Percentiles rank a stretch among this genome's conserved stretches.
These are phyloP conservation scores for Oryza glaberrima DNA, from an alignment of 176 grass and related monocot species.

Conservation along the genomic window DNA sequence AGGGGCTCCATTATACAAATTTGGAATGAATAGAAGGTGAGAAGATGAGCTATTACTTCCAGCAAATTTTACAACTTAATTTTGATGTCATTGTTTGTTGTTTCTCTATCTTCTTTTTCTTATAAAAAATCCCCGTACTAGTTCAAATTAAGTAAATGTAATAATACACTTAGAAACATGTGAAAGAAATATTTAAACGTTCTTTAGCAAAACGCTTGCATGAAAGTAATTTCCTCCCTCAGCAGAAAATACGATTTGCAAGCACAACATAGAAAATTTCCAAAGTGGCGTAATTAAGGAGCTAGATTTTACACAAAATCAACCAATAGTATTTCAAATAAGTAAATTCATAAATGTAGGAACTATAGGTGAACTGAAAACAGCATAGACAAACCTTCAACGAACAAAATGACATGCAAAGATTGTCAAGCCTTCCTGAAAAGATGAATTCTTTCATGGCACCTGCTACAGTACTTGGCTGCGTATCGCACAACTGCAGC, in stretches of 20 bases:
- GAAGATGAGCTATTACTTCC: background rate
- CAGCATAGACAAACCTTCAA: too few species aligned
- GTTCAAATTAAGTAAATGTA: background rate
- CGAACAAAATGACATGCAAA: constrained; percentile 72
- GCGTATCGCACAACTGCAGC: constrained; percentile 94
- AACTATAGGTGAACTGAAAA: too few species aligned
- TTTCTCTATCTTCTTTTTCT: background rate
- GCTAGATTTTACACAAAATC: too few species aligned
- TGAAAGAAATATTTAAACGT: background rate
- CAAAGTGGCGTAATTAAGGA: too few species aligned
- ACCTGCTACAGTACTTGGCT: constrained; percentile 81
- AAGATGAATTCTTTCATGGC: constrained; percentile 96
- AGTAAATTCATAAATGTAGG: too few species aligned
- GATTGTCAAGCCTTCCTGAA: constrained; percentile 98
- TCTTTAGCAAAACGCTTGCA: too few species aligned
- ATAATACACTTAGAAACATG: background rate
- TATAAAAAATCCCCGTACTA: background rate
- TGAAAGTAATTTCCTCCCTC: too few species aligned
- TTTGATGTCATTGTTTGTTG: background rate
- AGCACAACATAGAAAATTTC: too few species aligned
- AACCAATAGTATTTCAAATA: too few species aligned
- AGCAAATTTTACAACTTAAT: background rate
- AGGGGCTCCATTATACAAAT: background rate
- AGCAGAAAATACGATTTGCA: too few species aligned
- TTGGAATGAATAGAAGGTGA: background rate